These are phyloP conservation scores for Gentiana dahurica DNA, from an alignment of 257 asterid genomes.

Conservation along the genomic window DNA sequence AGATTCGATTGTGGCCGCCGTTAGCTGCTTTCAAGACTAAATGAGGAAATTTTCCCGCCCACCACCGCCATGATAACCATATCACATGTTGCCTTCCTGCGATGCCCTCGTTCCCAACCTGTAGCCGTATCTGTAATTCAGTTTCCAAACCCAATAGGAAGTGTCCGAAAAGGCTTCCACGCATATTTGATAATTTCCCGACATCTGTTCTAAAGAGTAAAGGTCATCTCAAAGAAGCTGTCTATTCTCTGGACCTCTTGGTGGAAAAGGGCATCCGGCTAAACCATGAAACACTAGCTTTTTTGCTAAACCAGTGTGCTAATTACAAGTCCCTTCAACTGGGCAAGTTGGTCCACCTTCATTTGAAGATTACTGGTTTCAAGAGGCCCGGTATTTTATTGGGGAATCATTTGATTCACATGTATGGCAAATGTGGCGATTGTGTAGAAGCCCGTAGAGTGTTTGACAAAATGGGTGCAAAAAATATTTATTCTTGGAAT, in stretches of 20 bases:
- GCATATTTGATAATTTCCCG: slow-evolving; percentile 29
- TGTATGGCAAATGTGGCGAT: slow-evolving; percentile 65
- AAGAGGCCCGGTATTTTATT: slow-evolving; percentile 43
- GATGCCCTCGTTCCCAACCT: slow-evolving; percentile 28
- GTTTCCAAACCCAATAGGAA: slow-evolving; percentile 6
- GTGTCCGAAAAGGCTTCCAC: slow-evolving; percentile 19
- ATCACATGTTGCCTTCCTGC: slow-evolving; percentile 47
- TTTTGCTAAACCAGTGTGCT: slow-evolving; percentile 44
- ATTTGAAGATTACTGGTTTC: slow-evolving; percentile 43
- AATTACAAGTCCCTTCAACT: slow-evolving; percentile 25
- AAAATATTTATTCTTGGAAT: slow-evolving; percentile 82
- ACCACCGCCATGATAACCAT: slow-evolving; percentile 3
- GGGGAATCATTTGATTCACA: slow-evolving; percentile 53
- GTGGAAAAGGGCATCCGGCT: slow-evolving; percentile 45
- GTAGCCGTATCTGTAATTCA: slow-evolving; percentile 9
- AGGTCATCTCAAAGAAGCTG: slow-evolving; percentile 51
- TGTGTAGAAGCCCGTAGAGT: slow-evolving; percentile 54
- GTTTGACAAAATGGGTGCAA: slow-evolving; percentile 51
- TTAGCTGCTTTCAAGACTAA: slow-evolving; percentile 24
- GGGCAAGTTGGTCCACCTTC: slow-evolving; percentile 51
- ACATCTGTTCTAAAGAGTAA: slow-evolving; percentile 25
- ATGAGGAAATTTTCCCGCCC: slow-evolving; percentile 15
- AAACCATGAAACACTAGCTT: slow-evolving; percentile 32
- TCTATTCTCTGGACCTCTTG: slow-evolving; percentile 34
- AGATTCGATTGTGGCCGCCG: slow-evolving; percentile 17